phyloP scores from a whole-genome alignment of 1,284 basidiomycete species.

The Pulchroboletus neoregius region DNA sequence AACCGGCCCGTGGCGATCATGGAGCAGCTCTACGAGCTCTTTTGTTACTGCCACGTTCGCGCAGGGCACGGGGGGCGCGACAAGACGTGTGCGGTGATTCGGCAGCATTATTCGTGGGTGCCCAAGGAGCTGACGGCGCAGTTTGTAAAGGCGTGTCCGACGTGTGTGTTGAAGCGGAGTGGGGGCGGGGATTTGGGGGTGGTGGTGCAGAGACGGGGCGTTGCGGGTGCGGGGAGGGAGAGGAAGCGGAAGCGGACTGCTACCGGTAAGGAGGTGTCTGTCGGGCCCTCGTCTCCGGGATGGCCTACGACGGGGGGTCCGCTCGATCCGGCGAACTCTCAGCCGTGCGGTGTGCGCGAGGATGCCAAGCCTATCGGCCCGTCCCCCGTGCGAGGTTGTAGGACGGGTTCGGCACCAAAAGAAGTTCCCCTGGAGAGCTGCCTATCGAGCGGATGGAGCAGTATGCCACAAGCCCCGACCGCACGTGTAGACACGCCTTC shows the following conservation, averaged over 20 bases:
- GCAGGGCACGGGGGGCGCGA: constrained; percentile 74
- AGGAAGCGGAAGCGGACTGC: neutral
- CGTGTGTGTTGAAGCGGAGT: constrained; percentile 48
- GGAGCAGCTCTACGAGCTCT: constrained; percentile 71
- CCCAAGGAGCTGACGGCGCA: constrained; percentile 74
- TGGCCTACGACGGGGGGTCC: constrained; percentile 30
- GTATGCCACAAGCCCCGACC: neutral
- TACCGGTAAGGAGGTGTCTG: neutral
- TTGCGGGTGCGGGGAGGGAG: neutral
- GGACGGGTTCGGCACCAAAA: neutral
- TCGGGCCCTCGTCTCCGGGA: neutral
- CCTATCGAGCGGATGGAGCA: neutral
- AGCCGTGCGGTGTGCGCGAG: constrained; percentile 12
- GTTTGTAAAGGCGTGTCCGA: constrained; percentile 73
- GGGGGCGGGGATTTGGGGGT: constrained; percentile 16
- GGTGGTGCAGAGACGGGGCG: neutral
- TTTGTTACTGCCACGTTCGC: constrained; percentile 65
- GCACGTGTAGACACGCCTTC: neutral
- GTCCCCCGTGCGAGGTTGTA: neutral
- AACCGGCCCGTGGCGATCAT: constrained; percentile 66
- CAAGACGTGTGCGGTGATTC: constrained; percentile 59
- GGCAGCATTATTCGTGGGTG: constrained; percentile 71
- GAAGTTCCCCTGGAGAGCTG: constrained; percentile 2
- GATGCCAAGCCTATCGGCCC: neutral
- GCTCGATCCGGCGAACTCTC: constrained; percentile 24